These are phyloP conservation scores for Oidium heveae DNA, from an alignment of 2,329 filamentous ascomycete species.

Conservation along the genomic window DNA sequence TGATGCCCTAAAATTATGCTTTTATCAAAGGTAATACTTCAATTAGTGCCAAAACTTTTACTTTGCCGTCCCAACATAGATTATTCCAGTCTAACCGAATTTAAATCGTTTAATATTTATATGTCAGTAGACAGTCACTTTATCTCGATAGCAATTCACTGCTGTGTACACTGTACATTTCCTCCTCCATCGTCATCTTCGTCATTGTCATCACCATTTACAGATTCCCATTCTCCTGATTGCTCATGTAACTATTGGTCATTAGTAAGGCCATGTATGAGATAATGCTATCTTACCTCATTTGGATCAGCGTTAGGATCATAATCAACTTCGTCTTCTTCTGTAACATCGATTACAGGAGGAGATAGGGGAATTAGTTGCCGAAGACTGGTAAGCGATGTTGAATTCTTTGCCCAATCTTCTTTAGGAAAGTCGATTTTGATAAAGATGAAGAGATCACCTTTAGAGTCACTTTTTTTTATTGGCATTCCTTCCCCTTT, in stretches of 20 bases:
- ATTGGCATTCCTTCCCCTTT: constrained; percentile 81
- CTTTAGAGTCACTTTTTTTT: constrained; percentile 61
- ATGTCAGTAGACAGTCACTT: too few relatives aligned
- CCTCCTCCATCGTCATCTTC: constrained; percentile 38
- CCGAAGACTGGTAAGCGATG: constrained; percentile 40
- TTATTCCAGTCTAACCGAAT: not conserved
- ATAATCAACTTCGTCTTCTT: constrained; percentile 69
- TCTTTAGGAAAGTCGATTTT: constrained; percentile 75
- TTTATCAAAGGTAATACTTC: too few relatives aligned
- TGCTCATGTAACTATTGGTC: constrained; percentile 38
- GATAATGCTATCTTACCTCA: constrained; percentile 25
- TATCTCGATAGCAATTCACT: constrained; percentile 6
- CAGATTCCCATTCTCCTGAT: constrained; percentile 29
- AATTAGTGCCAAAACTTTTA: not conserved
- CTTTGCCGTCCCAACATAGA: not conserved
- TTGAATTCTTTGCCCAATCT: constrained; percentile 54
- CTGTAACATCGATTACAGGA: constrained; percentile 34
- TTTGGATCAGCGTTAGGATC: constrained; percentile 67
- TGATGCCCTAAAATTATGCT: too few relatives aligned
- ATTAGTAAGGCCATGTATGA: constrained; percentile 5
- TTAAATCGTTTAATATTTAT: not conserved
- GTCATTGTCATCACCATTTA: constrained; percentile 40
- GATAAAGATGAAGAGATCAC: constrained; percentile 69
- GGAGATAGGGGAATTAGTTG: constrained; percentile 46
- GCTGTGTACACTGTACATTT: constrained; percentile 34